Evolutionary conservation across 2,329 filamentous ascomycete genomes (phyloP).

Genomic region (Tolypocladium tropicale): DNA sequence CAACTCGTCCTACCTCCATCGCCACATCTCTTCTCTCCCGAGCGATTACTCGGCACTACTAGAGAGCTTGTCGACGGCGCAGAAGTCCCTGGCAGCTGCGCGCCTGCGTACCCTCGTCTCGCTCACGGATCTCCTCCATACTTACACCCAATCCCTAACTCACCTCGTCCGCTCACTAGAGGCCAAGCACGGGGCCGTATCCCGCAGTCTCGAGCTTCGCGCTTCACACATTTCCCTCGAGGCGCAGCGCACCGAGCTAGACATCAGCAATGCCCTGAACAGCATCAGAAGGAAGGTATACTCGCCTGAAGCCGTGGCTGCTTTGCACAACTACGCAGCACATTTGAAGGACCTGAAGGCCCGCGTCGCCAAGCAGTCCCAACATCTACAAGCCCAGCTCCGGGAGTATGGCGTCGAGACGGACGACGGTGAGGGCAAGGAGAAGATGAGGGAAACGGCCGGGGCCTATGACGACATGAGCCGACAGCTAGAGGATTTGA

Average conservation of each 20-base stretch:
- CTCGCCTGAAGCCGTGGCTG: conserved; percentile 28
- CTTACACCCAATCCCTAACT: conserved; percentile 27
- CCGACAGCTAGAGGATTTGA: conserved; percentile 37
- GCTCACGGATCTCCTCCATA: conserved; percentile 27
- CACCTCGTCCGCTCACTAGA: conserved; percentile 41
- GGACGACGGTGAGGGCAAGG: conserved; percentile 27
- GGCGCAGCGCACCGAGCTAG: conserved; percentile 30
- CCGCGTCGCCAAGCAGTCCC: conserved; percentile 32
- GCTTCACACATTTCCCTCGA: conserved; percentile 33
- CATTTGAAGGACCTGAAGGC: conserved; percentile 39
- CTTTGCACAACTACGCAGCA: conserved; percentile 34
- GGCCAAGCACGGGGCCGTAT: conserved; percentile 42
- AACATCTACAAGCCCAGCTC: conserved; percentile 31
- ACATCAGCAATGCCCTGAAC: conserved; percentile 23
- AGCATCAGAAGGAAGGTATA: conserved; percentile 31
- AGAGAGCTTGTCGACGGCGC: conserved; percentile 17
- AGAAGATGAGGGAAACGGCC: conserved; percentile 44
- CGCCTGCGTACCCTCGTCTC: conserved; percentile 28
- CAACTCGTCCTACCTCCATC: conserved; percentile 48
- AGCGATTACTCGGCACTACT: conserved; percentile 26
- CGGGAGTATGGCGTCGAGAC: conserved; percentile 38
- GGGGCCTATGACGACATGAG: conserved; percentile 39
- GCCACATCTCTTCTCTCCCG: conserved; percentile 39
- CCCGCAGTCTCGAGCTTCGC: conserved; percentile 39
- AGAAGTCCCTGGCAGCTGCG: conserved; percentile 22